Base-by-base conservation (phyloP, 192 early-diverging fungal genomes). In the Phlyctochytrium bullatum region DNA sequence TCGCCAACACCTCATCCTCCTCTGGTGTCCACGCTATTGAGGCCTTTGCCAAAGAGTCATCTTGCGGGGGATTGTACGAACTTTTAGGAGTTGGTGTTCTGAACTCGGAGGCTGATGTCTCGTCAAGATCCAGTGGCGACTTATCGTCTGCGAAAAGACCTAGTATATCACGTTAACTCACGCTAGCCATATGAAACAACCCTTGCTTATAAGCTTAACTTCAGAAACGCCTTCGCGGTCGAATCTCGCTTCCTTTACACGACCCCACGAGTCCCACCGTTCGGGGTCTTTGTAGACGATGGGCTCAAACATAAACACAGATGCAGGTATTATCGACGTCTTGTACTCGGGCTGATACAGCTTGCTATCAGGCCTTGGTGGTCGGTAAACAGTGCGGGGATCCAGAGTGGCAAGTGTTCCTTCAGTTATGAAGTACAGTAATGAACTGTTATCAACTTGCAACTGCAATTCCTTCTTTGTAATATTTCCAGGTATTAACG, bases 291-390 rank as follows among this genome's bases (percentile, higher is more conserved):
- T 51, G 20, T 65, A 73, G 28, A 77, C 62, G 25, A 47, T 33
- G 69, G 72, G 35, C 30, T 30, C 52, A 0, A 60, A 2, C 73
- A 80, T 75, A 14, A 78, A 51, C 34, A 65, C 65, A 25, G 86
- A 74, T 1, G 88, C 64, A 24, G 83, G 78, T 10, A 86, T 72
- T 3, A 91, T 78, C 16, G 73, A 66, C 28, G 80, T 75, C 36
- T 82, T 73, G 47, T 89, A 66, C 52, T 87, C 82, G 31, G 85
- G 83, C 36, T 82, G 60, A 64, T n/a, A n/a, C n/a, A n/a, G n/a
- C n/a, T n/a, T 85, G 88, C 23, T 77, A 10, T 83, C 76, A 6
- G 83, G 78, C 24, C 75, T 72, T 30, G 85, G 85, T 36, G 86
- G 83, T 33, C 67, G 62, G 0, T 83, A 75, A 3, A 75, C 59